phyloP scores from a whole-genome alignment of 306 rosid species.

The Sicyos edulis region DNA sequence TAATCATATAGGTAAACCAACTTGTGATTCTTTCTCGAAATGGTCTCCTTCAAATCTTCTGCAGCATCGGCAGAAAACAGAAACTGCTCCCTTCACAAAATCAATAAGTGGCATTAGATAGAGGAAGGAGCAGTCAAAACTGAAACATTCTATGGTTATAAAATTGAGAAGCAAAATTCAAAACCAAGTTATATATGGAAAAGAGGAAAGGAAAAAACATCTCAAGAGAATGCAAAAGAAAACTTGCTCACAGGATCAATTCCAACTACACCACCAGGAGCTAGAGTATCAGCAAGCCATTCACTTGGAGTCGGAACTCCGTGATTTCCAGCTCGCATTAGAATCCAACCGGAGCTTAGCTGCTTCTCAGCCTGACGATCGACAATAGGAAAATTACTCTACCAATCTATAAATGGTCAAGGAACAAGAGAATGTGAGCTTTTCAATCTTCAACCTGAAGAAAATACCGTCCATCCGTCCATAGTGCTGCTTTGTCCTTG shows the following conservation, averaged over 20 bases:
- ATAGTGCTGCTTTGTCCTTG: slow-evolving; percentile 82
- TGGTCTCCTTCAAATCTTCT: slow-evolving; percentile 65
- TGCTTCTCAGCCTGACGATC: slow-evolving; percentile 81
- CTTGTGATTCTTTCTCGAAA: slow-evolving; percentile 67
- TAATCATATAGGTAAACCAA: slow-evolving; percentile 60
- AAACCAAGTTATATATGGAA: background rate
- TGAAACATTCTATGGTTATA: background rate
- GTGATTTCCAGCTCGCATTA: slow-evolving; percentile 81
- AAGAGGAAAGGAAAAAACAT: background rate
- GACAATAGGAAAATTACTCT: background rate
- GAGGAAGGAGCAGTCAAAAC: slow-evolving; percentile 23
- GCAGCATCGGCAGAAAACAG: slow-evolving; percentile 93
- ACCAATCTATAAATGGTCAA: slow-evolving; percentile 3
- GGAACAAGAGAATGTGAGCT: background rate
- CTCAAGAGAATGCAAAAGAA: slow-evolving; percentile 7
- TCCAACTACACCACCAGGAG: slow-evolving; percentile 87
- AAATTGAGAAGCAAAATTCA: background rate
- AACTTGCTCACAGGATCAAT: slow-evolving; percentile 85
- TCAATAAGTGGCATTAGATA: slow-evolving; percentile 47
- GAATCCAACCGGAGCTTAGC: slow-evolving; percentile 78
- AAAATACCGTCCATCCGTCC: slow-evolving; percentile 98
- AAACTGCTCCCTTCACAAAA: slow-evolving; percentile 95
- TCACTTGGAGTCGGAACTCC: slow-evolving; percentile 81
- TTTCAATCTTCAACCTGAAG: slow-evolving; percentile 55
- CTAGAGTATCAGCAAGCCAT: slow-evolving; percentile 81